Conservation (phyloP, 75 land plant genomes). For the Selaginella tamariscina region DNA sequence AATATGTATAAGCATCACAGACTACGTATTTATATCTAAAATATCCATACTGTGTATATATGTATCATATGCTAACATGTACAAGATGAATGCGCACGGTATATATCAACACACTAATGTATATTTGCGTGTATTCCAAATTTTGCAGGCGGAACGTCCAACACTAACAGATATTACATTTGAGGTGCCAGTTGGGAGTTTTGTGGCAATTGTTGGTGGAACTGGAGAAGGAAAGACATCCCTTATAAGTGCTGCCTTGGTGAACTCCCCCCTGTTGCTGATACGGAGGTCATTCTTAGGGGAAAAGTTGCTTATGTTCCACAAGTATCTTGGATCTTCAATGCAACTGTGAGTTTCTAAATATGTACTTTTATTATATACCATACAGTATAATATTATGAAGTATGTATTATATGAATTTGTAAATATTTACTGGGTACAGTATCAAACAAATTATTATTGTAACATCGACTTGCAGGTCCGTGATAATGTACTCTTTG, state of each 20-base stretch:
- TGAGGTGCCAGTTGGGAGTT: slow-evolving; percentile 64
- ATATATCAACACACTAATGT: background rate
- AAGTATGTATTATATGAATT: background rate
- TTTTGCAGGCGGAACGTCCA: slow-evolving; percentile 46
- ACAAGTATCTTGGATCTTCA: slow-evolving; percentile 97
- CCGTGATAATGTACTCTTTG: slow-evolving; percentile 92
- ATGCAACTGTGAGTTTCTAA: slow-evolving; percentile 77
- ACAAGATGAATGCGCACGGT: background rate
- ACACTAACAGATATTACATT: slow-evolving; percentile 76
- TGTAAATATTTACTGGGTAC: background rate
- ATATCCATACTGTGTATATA: no score
- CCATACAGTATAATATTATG: slow-evolving; percentile 2
- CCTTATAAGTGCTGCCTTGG: slow-evolving; percentile 83
- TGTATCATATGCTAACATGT: background rate
- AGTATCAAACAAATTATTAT: no score
- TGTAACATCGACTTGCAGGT: no score
- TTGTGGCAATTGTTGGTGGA: slow-evolving; percentile 85
- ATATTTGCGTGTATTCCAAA: background rate
- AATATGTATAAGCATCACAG: no score
- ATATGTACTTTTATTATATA: background rate
- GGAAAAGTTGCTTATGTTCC: slow-evolving; percentile 94
- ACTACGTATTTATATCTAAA: no score
- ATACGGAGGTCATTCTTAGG: slow-evolving; percentile 39
- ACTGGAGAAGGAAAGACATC: slow-evolving; percentile 99
- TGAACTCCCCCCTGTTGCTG: slow-evolving; percentile 51